Evolutionary conservation across 805 yeast species (phyloP), one percentile per base, ranked within the genome.

Genomic region (Starmerella roubikii): DNA sequence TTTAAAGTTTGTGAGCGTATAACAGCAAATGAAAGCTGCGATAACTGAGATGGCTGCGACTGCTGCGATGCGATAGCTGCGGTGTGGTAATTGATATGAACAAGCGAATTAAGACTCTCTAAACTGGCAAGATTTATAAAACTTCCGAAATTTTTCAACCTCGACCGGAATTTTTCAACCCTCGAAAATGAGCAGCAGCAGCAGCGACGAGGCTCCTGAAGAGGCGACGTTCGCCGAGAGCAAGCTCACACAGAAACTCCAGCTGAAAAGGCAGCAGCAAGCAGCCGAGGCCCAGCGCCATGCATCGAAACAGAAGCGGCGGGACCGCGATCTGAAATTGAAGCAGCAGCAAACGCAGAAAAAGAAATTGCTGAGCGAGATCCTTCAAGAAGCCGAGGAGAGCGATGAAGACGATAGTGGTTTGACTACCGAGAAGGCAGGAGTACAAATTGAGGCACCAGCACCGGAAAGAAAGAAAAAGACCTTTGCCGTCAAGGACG

Each of bases 151-250:
- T n/a, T n/a, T n/a, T n/a, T n/a, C n/a, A n/a, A n/a, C n/a, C n/a
- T n/a, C n/a, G n/a, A n/a, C n/a, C n/a, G n/a, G n/a, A n/a, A n/a
- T 8, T 8, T 10, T 10, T 8, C 11, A 19, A 23, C 9, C 7
- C n/a, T n/a, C n/a, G n/a, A n/a, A n/a, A n/a, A n/a, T n/a, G n/a
- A 4, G 17, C 18, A 36, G 19, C 28, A 34, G 37, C 34, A 39
- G 35, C 37, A 40, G 56, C 30, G 62, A 59, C 42, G 58, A 53
- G 33, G 62, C 62, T 3, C 63, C 63, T 12, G 62, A 58, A 32
- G 63, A 58, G 38, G 57, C 54, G 31, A 42, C 51, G 9, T 44
- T 55, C 34, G 30, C 36, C 17, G 49, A 39, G 8, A 44, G 59
- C 1, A 45, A 48, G 12, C 36, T 37, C 20, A 28, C 40, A 17